Evolutionary conservation across 371 early-diverging fungal species (phyloP), one percentile per base, ranked within the genome.

Genomic region (Batrachochytrium dendrobatidis): DNA sequence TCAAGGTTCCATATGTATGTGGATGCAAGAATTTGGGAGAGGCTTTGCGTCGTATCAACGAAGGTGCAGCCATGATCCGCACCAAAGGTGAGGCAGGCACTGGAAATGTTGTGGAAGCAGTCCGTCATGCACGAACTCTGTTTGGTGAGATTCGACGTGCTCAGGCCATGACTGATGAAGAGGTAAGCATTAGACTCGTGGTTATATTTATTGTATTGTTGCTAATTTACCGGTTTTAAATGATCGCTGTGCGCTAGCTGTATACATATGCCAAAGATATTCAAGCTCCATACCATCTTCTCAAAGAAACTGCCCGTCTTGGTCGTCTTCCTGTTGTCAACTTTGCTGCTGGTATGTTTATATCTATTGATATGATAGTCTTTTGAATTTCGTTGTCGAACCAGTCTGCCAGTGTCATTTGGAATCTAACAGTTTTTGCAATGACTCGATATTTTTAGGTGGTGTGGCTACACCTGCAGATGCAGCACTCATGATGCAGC

Each of bases 81-180:
- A 96, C 97, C 62, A 96, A 95, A 86, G 97, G 97, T 71, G 97
- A 95, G 74, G 95, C 95, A 53, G 95, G 97, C 60, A 95, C 95
- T 31, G 95, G 95, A 58, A 87, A 96, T 65, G 92, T 96, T 57
- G 88, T 94, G 35, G 89, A 97, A 73, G 97, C 97, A 57, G 97
- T 97, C 62, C 85, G 91, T 65, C 94, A 97, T 71, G 89, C 88
- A 60, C 84, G 95, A 53, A 90, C 89, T 22, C 82, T 95, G 63
- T 83, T 79, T 71, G 59, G 77, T 35, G 90, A 95, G 72, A 93
- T 96, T 71, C 82, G 90, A 51, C 82, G 82, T 55, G 74, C 60
- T 34, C 72, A 74, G 65, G 55, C 64, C 20, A 71, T 76, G 73
- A 58, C 55, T 26, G 71, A 72, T 20, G 74, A 73, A 29, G 81